A percentile compares a stretch with the other conserved stretches of the same genome.
Evolutionary conservation across 1,139 yeast genomes (phyloP).

Genomic region (Meyerozyma guilliermondii): DNA sequence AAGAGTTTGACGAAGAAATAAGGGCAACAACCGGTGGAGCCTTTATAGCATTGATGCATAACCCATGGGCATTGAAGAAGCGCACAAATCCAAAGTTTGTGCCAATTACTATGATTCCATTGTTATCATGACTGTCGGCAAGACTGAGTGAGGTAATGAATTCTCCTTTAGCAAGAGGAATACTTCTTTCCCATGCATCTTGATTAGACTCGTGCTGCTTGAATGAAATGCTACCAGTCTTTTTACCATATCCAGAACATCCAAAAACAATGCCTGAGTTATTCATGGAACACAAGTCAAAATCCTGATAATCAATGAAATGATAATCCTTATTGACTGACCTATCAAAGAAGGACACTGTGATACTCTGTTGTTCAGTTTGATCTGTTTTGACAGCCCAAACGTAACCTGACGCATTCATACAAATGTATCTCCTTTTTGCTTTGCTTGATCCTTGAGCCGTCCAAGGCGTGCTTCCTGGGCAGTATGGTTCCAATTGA

Average conservation of each 20-base stretch:
- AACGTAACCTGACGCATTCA: constrained; percentile 77
- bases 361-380: constrained; percentile 52
- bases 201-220: constrained; percentile 41
- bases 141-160: constrained; percentile 34
- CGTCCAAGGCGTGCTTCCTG: constrained; percentile 84
- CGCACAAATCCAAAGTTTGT: constrained; percentile 39
- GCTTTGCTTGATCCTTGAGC: constrained; percentile 21
- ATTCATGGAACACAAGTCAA: constrained; percentile 73
- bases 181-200: constrained; percentile 40
- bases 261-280: constrained; percentile 65
- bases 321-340: constrained; percentile 79
- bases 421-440: constrained; percentile 68
- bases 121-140: constrained; percentile 21
- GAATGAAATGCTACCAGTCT: constrained; percentile 33
- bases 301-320: constrained; percentile 69
- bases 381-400: constrained; percentile 58
- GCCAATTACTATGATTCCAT: constrained; percentile 36
- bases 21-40: constrained; percentile 35
- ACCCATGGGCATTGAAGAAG: constrained; percentile 36
- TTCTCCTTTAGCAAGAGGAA: constrained; percentile 32
- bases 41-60: constrained; percentile 36
- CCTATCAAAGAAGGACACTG: constrained; percentile 83
- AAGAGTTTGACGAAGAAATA: constrained; percentile 28
- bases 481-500: constrained; percentile 44
- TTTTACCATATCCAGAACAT: constrained; percentile 25